phyloP scores from a whole-genome alignment of 129 eudicot genomes.

The Tagetes erecta region DNA sequence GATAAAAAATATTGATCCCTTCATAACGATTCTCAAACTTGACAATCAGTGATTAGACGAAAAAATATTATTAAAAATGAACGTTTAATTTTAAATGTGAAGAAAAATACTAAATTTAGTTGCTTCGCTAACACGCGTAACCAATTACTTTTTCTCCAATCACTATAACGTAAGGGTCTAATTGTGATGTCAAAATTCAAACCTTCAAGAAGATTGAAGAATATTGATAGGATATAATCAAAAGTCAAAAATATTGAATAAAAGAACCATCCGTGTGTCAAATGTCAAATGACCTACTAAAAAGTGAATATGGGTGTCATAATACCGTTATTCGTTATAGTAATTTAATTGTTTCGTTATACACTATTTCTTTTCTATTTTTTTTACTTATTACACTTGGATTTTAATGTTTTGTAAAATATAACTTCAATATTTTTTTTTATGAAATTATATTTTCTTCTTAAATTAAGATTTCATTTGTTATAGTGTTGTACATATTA shows the following conservation, averaged over 20 bases:
- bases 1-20: too few species aligned
- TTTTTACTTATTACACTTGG: too few species aligned
- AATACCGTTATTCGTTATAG: not conserved
- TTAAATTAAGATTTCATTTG: too few species aligned
- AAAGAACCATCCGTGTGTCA: not conserved
- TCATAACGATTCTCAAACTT: too few species aligned
- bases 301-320: not conserved
- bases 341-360: too few species aligned
- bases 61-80: not conserved
- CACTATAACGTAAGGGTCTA: slow-evolving; percentile 18
- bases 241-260: slow-evolving; percentile 26
- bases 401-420: too few species aligned
- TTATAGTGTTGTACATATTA: too few species aligned
- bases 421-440: too few species aligned
- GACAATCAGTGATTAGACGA: not conserved
- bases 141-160: not conserved
- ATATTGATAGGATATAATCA: not conserved
- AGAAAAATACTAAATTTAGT: not conserved
- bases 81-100: not conserved
- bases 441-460: too few species aligned
- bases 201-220: slow-evolving; percentile 8
- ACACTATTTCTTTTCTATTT: too few species aligned
- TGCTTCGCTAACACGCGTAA: not conserved
- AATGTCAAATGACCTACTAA: not conserved
- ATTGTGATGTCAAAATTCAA: slow-evolving; percentile 27